Evolutionary conservation across 345 rosid genomes (phyloP), one percentile per base, ranked within the genome.

Genomic region (Erodium maritimum): DNA sequence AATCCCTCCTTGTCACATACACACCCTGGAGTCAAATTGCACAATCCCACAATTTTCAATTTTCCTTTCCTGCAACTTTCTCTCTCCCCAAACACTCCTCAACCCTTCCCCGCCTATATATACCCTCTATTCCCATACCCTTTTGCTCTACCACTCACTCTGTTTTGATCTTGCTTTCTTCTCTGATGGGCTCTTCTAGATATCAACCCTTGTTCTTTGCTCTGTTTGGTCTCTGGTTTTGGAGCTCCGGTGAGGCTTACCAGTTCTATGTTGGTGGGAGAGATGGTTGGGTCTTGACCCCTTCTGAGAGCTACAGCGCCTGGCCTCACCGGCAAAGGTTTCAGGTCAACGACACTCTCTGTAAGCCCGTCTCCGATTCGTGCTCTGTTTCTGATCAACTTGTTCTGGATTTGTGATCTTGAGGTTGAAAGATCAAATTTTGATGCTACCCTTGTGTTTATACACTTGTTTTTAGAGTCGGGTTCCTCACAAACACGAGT

Each of bases 311-410:
- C 0, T 90, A 78, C 73, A 65, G 53, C 42, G 60, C 75, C 19
- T 87, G 95, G 95, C 75, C 90, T 33, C 73, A 6, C 46, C 75
- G 73, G 67, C 66, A 57, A 60, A 71, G 95, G 53, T 84, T 90
- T 59, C 71, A 48, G 29, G 70, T 85, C 57, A 72, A 90, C 58
- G 97, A 90, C 60, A 75, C 78, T 18, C 72, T 84, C 2, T 59
- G 95, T 84, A 75, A 67, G 79, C 68, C 21, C 33, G 2, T 18
- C 13, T 2, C 21, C 56, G 20, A 4, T 7, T 52, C 10, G 4
- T 6, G 46, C 13, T 37, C 2, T 11, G 46, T 17, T 9, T 19
- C 5, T 42, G 1, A n/a, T 61, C 10, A n/a, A n/a, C 17, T 1
- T 37, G 21, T 46, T 20, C 24, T 5, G 22, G 17, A 46, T 7